Evolutionary conservation across 225 moss, liverwort and hornwort genomes (phyloP).

Genomic region (Climacium dendroides): DNA sequence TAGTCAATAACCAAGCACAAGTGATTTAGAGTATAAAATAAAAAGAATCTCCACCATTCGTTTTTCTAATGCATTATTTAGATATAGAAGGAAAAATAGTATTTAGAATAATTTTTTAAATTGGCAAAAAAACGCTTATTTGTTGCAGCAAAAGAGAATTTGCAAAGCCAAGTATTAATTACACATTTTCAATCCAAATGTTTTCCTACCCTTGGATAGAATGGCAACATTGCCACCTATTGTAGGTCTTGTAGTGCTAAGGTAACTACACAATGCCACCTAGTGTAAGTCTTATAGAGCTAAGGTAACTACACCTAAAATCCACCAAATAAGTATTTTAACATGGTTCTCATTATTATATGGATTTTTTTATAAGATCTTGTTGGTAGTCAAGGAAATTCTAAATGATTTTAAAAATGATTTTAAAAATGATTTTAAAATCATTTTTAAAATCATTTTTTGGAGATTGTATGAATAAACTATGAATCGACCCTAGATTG

Average conservation of each 20-base stretch:
- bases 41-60: background rate
- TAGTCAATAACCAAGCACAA: background rate
- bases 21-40: background rate
- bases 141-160: background rate
- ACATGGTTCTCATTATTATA: background rate
- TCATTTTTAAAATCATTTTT: accelerated
- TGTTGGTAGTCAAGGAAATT: background rate
- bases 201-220: no score
- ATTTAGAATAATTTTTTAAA: no score
- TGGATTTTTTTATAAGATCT: background rate
- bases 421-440: accelerated
- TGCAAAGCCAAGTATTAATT: background rate
- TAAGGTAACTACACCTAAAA: background rate
- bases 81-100: background rate
- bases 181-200: background rate
- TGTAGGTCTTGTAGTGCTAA: no score
- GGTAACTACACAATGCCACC: no score
- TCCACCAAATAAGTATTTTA: background rate
- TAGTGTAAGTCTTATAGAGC: background rate
- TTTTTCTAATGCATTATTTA: no score
- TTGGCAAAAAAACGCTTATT: background rate
- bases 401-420: no score
- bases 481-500: accelerated
- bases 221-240: background rate
- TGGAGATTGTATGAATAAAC: background rate